Conservation (phyloP, 2,329 filamentous ascomycete species). For the Colletotrichum abscissum region DNA sequence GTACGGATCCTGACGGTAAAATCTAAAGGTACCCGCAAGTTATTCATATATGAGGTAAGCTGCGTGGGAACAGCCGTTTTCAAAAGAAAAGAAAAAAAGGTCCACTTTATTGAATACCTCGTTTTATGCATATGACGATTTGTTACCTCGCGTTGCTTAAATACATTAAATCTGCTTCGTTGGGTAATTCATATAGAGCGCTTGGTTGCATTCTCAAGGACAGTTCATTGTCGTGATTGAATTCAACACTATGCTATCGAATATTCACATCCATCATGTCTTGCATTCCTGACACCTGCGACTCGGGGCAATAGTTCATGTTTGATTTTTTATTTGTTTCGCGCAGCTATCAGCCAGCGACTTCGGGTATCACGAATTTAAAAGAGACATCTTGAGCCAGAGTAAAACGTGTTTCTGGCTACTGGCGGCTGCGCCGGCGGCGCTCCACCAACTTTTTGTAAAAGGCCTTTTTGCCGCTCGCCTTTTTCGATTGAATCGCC, state of each 20-base stretch:
- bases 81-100: neutral
- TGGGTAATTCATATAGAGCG: neutral
- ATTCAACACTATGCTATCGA: neutral
- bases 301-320: too few relatives aligned
- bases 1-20: neutral
- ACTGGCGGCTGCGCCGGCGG: constrained; percentile 40
- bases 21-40: constrained; percentile 8
- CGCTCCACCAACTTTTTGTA: constrained; percentile 80
- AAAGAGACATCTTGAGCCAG: neutral
- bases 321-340: neutral
- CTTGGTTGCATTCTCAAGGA: neutral
- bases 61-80: neutral
- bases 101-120: neutral
- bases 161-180: neutral
- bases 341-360: neutral
- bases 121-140: neutral
- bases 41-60: neutral
- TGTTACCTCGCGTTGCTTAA: neutral
- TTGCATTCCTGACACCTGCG: neutral
- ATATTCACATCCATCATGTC: neutral
- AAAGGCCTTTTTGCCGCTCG: constrained; percentile 87
- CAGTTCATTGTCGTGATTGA: neutral
- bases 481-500: constrained; percentile 84
- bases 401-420: neutral
- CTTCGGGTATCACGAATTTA: neutral